A percentile compares a stretch with the other conserved stretches of the same genome.
phyloP scores from a whole-genome alignment of 2,329 filamentous ascomycete genomes.

The Xylaria sp. region DNA sequence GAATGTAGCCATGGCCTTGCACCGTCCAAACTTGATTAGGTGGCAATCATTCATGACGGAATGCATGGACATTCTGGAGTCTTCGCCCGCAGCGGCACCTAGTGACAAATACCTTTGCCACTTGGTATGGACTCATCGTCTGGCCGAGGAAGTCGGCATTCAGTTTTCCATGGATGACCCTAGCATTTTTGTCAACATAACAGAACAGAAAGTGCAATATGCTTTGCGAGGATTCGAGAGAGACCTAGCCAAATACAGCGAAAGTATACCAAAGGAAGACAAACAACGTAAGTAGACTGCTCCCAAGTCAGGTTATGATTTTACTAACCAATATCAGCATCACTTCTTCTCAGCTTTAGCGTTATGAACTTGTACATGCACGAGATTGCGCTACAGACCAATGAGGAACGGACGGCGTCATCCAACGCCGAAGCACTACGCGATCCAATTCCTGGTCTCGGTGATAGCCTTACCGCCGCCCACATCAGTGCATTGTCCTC shows the following conservation, averaged over 20 bases:
- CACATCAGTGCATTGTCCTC: constrained; percentile 74
- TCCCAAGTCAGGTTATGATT: constrained; percentile 29
- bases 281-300: constrained; percentile 63
- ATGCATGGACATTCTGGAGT: constrained; percentile 65
- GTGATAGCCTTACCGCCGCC: constrained; percentile 59
- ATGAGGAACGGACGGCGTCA: constrained; percentile 58
- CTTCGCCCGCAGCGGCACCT: constrained; percentile 63
- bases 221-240: constrained; percentile 72
- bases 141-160: constrained; percentile 74
- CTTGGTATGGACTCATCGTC: constrained; percentile 67
- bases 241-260: constrained; percentile 69
- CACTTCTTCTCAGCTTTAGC: constrained; percentile 70
- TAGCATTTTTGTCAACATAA: constrained; percentile 62
- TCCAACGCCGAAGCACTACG: constrained; percentile 58
- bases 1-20: constrained; percentile 70
- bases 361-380: constrained; percentile 78
- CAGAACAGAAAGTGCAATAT: constrained; percentile 71
- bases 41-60: constrained; percentile 71
- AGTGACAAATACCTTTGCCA: constrained; percentile 69
- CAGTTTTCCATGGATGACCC: constrained; percentile 76
- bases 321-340: constrained; percentile 55
- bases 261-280: constrained; percentile 62
- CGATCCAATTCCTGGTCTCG: constrained; percentile 55
- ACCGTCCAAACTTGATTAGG: constrained; percentile 68
- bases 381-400: constrained; percentile 73